These are phyloP conservation scores for Penicillium silybi DNA, from an alignment of 495 filamentous ascomycete genomes.

Conservation along the genomic window DNA sequence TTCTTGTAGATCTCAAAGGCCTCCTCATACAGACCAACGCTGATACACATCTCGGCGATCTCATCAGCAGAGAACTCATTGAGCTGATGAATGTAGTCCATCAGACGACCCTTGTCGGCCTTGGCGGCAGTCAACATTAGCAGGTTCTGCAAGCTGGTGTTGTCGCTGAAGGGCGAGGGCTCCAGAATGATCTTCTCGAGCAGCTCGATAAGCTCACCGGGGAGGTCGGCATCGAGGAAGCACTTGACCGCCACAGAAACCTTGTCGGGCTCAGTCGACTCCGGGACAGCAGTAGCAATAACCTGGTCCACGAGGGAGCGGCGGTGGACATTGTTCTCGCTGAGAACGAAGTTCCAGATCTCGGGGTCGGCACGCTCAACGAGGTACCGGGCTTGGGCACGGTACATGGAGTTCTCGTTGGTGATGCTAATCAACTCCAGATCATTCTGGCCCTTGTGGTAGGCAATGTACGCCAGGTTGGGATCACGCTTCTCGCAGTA, in stretches of 20 bases:
- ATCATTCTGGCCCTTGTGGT: slow-evolving; percentile 95
- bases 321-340: slow-evolving; percentile 90
- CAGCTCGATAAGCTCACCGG: slow-evolving; percentile 92
- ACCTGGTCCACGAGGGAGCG: slow-evolving; percentile 94
- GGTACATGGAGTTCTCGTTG: slow-evolving; percentile 99
- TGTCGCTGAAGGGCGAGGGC: slow-evolving; percentile 95
- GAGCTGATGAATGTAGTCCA: slow-evolving; percentile 94
- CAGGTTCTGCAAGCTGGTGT: slow-evolving; percentile 91
- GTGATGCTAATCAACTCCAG: slow-evolving; percentile 96
- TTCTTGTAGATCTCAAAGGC: slow-evolving; percentile 99
- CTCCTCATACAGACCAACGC: slow-evolving; percentile 92
- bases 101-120: slow-evolving; percentile 90
- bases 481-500: slow-evolving; percentile 99
- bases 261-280: slow-evolving; percentile 89
- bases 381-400: slow-evolving; percentile 91
- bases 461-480: slow-evolving; percentile 93
- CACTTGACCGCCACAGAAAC: slow-evolving; percentile 92
- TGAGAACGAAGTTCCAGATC: slow-evolving; percentile 92
- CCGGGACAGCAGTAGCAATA: slow-evolving; percentile 92
- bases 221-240: slow-evolving; percentile 86
- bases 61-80: slow-evolving; percentile 87
- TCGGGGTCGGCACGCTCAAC: slow-evolving; percentile 85
- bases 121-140: slow-evolving; percentile 96
- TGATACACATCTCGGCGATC: slow-evolving; percentile 89
- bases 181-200: slow-evolving; percentile 99